These are phyloP conservation scores for Bipolaris oryzae DNA, from an alignment of 2,329 filamentous ascomycete species.

Conservation along the genomic window DNA sequence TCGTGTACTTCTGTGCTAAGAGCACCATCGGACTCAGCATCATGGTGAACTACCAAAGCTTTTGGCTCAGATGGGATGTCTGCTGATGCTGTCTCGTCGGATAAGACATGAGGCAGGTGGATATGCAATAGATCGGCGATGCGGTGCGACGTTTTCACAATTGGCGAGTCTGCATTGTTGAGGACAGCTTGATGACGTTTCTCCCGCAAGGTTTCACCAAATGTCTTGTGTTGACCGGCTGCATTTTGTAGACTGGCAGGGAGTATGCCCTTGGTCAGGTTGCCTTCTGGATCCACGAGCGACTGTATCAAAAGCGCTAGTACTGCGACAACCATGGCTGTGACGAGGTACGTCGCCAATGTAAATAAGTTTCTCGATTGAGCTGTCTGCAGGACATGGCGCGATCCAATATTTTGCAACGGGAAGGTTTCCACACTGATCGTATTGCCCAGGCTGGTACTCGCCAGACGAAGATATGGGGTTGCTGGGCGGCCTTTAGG, in stretches of 20 bases:
- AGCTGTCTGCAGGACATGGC: conserved; percentile 72
- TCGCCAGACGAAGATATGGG: conserved; percentile 76
- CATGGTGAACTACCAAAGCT: conserved; percentile 51
- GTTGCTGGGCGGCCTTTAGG: conserved; percentile 45
- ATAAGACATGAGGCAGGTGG: conserved; percentile 25
- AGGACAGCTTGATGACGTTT: conserved; percentile 33
- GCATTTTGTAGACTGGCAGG: conserved; percentile 57
- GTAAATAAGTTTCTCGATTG: conserved; percentile 56
- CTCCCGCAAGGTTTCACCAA: conserved; percentile 37
- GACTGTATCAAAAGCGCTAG: conserved; percentile 67
- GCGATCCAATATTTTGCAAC: conserved; percentile 60
- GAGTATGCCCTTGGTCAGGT: conserved; percentile 57
- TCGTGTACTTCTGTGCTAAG: conserved; percentile 51
- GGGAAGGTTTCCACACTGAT: conserved; percentile 81
- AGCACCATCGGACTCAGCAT: conserved; percentile 44
- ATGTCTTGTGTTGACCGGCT: conserved; percentile 34
- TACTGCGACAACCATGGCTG: conserved; percentile 65
- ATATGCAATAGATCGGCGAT: conserved; percentile 43
- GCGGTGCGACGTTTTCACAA: conserved; percentile 34
- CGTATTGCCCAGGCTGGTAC: conserved; percentile 79
- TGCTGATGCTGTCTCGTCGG: conserved; percentile 8
- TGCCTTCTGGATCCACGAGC: conserved; percentile 59
- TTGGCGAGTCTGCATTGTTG: conserved; percentile 36
- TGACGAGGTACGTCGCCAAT: conserved; percentile 62
- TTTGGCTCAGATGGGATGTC: conserved; percentile 31